Evolutionary conservation across 176 grass and related monocot species (phyloP), one percentile per base, ranked within the genome.

Genomic region (Aechmea fasciata): DNA sequence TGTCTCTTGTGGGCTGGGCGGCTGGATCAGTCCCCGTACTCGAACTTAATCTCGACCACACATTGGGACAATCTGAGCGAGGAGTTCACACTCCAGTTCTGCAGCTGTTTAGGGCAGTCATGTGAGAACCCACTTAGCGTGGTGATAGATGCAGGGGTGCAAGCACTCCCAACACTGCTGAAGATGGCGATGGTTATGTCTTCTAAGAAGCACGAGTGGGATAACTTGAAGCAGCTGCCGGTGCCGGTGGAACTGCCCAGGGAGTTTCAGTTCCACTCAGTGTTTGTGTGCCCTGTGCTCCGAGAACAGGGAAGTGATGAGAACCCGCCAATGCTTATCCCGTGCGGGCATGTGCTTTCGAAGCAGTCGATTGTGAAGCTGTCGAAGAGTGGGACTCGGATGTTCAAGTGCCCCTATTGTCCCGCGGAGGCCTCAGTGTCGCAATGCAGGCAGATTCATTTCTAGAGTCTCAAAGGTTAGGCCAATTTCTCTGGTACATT

Each of bases 241-340:
- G 73, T 79, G 48, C 77, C 82, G 12, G 61, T 84, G 12, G 77
- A 80, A 26, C 67, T 84, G 24, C 9, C 63, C 11, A 75, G 11
- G 9, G 77, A 84, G 26, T 80, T 84, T 54, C 82, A 80, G 23
- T 80, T 76, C 68, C 82, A 80, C 50, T 84, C 82, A 0, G 50
- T 84, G 47, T 79, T 84, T 17, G 26, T 84, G 4, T 84, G 82
- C 48, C 82, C 82, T 5, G 82, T 79, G 67, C 77, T 79, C 49
- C 73, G 72, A 33, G 82, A 84, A 51, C 72, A 84, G 79, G 67
- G 47, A 10, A 71, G 41, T 3, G 71, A 84, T 47, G 82, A 80
- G 28, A 84, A 84, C 20, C 82, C 77, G 25, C 82, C 82, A 11
- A 75, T 84, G 72, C 77, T 84, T 63, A 78, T 84, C 52, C 77